A percentile compares a stretch with the other conserved stretches of the same genome.
phyloP scores from a whole-genome alignment of 306 rosid genomes.

The Purshia tridentata region DNA sequence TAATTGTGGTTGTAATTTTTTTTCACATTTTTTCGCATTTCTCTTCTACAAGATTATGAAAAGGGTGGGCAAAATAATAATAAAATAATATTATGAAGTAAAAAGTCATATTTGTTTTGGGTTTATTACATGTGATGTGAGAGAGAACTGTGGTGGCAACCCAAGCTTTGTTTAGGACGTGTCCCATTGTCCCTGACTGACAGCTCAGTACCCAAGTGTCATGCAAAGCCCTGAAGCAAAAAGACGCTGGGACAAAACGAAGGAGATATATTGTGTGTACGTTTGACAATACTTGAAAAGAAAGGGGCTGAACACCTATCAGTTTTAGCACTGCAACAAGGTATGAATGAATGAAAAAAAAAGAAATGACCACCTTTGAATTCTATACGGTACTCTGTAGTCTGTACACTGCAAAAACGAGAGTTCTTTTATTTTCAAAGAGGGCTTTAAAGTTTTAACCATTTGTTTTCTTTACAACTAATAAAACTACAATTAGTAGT shows the following conservation, averaged over 20 bases:
- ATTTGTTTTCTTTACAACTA: neutral
- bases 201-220: constrained; percentile 27
- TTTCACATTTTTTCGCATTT: no score
- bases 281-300: constrained; percentile 26
- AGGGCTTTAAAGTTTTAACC: constrained; percentile 6
- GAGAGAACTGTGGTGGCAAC: neutral
- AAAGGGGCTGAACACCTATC: constrained; percentile 9
- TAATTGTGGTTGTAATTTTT: no score
- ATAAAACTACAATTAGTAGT: constrained; percentile 18
- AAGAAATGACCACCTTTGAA: no score
- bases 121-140: neutral
- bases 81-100: neutral
- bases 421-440: neutral
- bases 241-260: constrained; percentile 16
- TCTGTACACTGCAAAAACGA: neutral
- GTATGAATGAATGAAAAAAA: neutral
- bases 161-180: constrained; percentile 7
- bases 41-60: no score
- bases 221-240: constrained; percentile 18
- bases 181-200: constrained; percentile 21
- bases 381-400: neutral
- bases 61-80: no score
- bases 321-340: constrained; percentile 14
- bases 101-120: neutral
- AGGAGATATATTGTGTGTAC: neutral